Base-by-base conservation (phyloP, 148 eudicot species). In the Persicaria maculosa region DNA sequence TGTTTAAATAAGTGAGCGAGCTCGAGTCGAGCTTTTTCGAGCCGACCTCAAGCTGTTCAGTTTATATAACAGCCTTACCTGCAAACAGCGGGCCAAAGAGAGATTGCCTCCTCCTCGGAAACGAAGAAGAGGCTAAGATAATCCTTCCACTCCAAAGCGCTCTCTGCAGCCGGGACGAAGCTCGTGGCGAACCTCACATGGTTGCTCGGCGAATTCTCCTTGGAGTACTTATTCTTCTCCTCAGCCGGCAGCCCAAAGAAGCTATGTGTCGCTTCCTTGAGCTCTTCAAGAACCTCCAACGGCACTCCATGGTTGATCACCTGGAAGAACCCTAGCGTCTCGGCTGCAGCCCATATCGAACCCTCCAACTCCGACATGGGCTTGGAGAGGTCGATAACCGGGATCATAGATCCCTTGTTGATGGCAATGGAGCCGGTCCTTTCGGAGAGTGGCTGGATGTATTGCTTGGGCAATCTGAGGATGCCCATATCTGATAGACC, bases 121-220 rank as follows among this genome's bases (percentile, higher is more conserved):
- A 87, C 90, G 78, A 85, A 87, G 79, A 87, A 85, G 75, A 87
- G 79, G 74, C 90, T 86, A 7, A 86, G 81, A 55, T 84, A 86
- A 76, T 86, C 87, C 80, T 86, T 86, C 90, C 90, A 87, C 77
- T 87, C 90, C 45, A 87, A 12, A 68, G 90, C 80, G 71, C 48
- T 81, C 76, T 87, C 90, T 2, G 86, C 88, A 45, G 81, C 74
- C 50, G 88, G 86, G 45, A 77, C 72, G 65, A 87, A 85, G 74
- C 90, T 87, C 12, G 90, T 85, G 19, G 79, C 74, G n/a, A 83
- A 73, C 36, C 86, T 67, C 5, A 87, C 90, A 71, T 87, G 85
- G 53, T 81, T 85, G 59, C 77, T 83, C 5, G 80, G 79, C 0
- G 88, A 83, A 53, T 81, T 64, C 64, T 83, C 86, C 77, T 83